A percentile compares a stretch with the other conserved stretches of the same genome.
phyloP scores from a whole-genome alignment of 805 yeast species.

The Suhomyces faveliae region DNA sequence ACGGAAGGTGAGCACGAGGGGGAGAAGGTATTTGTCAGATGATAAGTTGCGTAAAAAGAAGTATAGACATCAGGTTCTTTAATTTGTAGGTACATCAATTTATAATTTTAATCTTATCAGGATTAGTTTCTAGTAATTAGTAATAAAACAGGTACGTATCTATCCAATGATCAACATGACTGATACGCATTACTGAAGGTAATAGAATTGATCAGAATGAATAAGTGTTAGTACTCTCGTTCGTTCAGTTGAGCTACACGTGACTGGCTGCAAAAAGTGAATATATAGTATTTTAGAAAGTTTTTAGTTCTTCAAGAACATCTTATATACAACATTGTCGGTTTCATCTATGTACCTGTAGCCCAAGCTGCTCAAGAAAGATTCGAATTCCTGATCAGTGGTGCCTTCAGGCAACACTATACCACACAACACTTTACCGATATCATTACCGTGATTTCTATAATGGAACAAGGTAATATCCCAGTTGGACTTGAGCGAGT shows the following conservation, averaged over 20 bases:
- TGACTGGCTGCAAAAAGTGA: not conserved
- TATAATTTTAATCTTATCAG: too few species aligned
- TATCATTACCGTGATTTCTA: constrained; percentile 94
- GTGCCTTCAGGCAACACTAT: constrained; percentile 72
- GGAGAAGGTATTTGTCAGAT: too few species aligned
- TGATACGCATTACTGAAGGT: too few species aligned
- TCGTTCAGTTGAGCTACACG: not conserved
- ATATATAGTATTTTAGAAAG: not conserved
- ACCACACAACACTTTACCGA: constrained; percentile 91
- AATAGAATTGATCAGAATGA: too few species aligned
- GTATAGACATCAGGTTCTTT: too few species aligned
- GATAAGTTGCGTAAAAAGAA: too few species aligned
- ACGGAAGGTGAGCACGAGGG: too few species aligned
- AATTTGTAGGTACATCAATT: too few species aligned
- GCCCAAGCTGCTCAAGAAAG: constrained; percentile 68
- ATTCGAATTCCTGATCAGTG: constrained; percentile 61
- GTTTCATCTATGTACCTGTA: constrained; percentile 81
- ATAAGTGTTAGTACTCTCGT: too few species aligned
- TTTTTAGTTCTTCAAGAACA: constrained; percentile 48
- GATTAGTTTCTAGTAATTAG: too few species aligned
- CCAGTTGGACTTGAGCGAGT: constrained; percentile 73
- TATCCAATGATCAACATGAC: too few species aligned
- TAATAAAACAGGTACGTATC: too few species aligned
- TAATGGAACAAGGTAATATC: constrained; percentile 93
- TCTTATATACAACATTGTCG: constrained; percentile 79